Conservation (phyloP, 306 rosid species). For the Urtica urens region DNA sequence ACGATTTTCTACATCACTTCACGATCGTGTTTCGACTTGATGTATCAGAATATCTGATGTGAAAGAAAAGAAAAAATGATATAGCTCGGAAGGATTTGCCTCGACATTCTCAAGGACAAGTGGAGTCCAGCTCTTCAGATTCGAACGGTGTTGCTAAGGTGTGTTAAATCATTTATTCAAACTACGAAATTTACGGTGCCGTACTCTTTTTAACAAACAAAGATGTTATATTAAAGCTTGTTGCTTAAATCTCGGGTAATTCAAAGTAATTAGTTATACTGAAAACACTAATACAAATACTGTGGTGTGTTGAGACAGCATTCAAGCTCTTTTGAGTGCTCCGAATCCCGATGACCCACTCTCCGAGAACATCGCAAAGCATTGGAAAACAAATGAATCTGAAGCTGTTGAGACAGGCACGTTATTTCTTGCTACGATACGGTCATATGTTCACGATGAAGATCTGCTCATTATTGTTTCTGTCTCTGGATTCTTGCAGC, state of each 20-base stretch:
- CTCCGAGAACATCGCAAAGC: constrained; percentile 81
- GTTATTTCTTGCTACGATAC: not conserved
- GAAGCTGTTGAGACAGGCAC: constrained; percentile 86
- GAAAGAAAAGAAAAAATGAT: not conserved
- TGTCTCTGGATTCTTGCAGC: constrained; percentile 37
- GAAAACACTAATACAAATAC: too few relatives aligned
- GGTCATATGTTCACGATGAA: not conserved
- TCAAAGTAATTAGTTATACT: too few relatives aligned
- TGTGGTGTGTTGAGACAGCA: constrained; percentile 29
- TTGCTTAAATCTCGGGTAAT: too few relatives aligned
- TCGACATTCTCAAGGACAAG: constrained; percentile 25
- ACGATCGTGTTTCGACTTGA: not conserved
- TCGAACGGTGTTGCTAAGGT: constrained; percentile 27
- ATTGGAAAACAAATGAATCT: constrained; percentile 63
- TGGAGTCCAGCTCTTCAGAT: constrained; percentile 33
- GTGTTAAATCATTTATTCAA: too few relatives aligned
- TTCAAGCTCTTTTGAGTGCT: constrained; percentile 83
- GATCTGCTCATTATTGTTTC: not conserved
- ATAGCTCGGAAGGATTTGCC: constrained; percentile 30
- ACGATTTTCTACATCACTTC: constrained; percentile 2
- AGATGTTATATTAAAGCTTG: too few relatives aligned
- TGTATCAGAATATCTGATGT: constrained; percentile 1
- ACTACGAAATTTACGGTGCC: too few relatives aligned
- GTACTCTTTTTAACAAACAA: too few relatives aligned
- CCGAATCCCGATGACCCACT: constrained; percentile 90